Evolutionary conservation across 441 rosid species (phyloP).

Genomic region (Capsella rubella): DNA sequence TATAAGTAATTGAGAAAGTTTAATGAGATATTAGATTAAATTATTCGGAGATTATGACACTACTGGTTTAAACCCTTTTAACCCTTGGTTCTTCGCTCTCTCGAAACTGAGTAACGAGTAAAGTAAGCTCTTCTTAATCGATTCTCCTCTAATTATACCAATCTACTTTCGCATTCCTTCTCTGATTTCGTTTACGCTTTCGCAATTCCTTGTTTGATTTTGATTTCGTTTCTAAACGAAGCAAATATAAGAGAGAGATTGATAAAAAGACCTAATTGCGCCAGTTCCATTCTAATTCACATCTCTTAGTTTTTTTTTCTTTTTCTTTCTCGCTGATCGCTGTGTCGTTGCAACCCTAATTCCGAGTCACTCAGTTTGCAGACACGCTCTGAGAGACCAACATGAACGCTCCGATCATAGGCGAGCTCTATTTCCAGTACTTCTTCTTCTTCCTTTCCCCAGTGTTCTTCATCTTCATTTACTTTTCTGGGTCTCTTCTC

Average conservation of each 20-base stretch:
- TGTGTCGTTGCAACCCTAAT: slow-evolving; percentile 38
- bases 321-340: not conserved
- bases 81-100: not conserved
- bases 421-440: slow-evolving; percentile 42
- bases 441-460: not conserved
- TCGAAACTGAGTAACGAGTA: no score
- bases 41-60: not conserved
- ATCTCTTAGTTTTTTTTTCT: not conserved
- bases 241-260: not conserved
- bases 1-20: no score
- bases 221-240: not conserved
- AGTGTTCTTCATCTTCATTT: not conserved
- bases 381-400: not conserved
- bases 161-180: not conserved
- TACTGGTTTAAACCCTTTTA: not conserved
- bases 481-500: not conserved
- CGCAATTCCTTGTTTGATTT: not conserved
- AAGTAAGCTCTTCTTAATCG: not conserved
- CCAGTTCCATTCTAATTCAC: not conserved
- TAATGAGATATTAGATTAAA: not conserved
- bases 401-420: slow-evolving; percentile 87
- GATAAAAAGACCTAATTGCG: slow-evolving; percentile 6
- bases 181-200: slow-evolving; percentile 1
- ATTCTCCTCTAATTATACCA: not conserved
- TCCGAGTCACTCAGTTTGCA: not conserved